phyloP scores from a whole-genome alignment of 768 basidiomycete species.

The Agrocybe praecox region DNA sequence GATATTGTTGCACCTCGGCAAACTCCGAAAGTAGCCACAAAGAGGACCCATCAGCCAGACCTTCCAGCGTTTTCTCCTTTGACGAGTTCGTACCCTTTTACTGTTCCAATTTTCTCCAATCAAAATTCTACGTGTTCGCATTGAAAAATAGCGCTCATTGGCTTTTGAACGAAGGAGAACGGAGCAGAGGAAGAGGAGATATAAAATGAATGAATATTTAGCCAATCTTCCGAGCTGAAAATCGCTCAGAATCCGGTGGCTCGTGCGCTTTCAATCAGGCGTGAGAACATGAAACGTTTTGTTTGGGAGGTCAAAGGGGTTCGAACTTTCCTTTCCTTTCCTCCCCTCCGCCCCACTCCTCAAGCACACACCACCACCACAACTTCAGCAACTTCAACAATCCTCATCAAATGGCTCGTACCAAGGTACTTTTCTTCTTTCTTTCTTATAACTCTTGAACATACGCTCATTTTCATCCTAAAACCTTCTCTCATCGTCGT shows the following conservation, averaged over 20 bases:
- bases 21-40: conserved; percentile 18
- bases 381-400: conserved; percentile 19
- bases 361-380: conserved; percentile 35
- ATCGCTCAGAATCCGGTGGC: conserved; percentile 50
- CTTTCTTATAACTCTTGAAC: conserved; percentile 19
- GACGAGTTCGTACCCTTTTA: conserved; percentile 13
- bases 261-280: conserved; percentile 46
- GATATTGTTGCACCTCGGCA: conserved; percentile 10
- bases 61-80: conserved; percentile 7
- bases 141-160: conserved; percentile 1
- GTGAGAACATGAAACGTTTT: conserved; percentile 48
- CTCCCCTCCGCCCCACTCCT: conserved; percentile 37
- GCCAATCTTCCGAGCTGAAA: conserved; percentile 52
- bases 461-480: conserved; percentile 8
- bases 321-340: conserved; percentile 31
- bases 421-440: conserved; percentile 59
- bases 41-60: conserved; percentile 14
- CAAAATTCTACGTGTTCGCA: conserved; percentile 15
- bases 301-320: conserved; percentile 39
- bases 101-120: conserved; percentile 10
- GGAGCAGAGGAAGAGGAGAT: conserved; percentile 12
- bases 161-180: conserved; percentile 21
- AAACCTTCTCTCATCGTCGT: conserved; percentile 31
- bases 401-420: conserved; percentile 72
- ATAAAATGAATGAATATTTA: conserved; percentile 33